Conservation (phyloP, 129 eudicot species). For the Tagetes patula region DNA sequence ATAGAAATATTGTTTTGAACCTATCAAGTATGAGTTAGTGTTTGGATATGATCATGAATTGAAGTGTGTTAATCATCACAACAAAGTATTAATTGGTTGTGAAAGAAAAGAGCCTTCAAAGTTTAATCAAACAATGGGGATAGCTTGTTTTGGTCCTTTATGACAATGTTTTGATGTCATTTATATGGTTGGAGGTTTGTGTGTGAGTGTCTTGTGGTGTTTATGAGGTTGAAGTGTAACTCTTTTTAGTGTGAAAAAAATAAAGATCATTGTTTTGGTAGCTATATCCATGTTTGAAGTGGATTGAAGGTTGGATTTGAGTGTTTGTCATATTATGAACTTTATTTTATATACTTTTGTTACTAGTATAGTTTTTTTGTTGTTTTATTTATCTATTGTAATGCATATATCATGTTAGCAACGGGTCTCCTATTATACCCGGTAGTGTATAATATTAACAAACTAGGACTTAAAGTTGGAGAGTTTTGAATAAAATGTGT, state of each 20-base stretch:
- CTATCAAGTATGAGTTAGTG: neutral
- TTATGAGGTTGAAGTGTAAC: neutral
- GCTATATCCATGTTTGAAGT: neutral
- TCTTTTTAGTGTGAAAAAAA: neutral
- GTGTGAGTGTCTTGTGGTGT: neutral
- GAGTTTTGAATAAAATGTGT: no score
- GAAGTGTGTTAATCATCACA: slow-evolving; percentile 22
- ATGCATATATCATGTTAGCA: no score
- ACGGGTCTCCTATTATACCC: no score
- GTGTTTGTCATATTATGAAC: neutral
- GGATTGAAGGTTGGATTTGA: neutral
- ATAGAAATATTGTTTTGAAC: slow-evolving; percentile 36
- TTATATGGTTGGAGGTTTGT: neutral
- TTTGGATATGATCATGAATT: slow-evolving; percentile 14
- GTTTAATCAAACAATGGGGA: neutral
- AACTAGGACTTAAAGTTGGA: no score
- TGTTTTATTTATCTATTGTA: no score
- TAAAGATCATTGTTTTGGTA: neutral
- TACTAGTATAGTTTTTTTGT: no score
- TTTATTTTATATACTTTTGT: no score
- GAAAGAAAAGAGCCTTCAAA: slow-evolving; percentile 9
- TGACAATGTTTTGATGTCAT: neutral
- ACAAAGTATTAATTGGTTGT: slow-evolving; percentile 11
- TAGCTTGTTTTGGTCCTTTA: neutral
- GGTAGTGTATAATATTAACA: no score